Conservation (phyloP, 768 basidiomycete species). For the Boletus insuetus region DNA sequence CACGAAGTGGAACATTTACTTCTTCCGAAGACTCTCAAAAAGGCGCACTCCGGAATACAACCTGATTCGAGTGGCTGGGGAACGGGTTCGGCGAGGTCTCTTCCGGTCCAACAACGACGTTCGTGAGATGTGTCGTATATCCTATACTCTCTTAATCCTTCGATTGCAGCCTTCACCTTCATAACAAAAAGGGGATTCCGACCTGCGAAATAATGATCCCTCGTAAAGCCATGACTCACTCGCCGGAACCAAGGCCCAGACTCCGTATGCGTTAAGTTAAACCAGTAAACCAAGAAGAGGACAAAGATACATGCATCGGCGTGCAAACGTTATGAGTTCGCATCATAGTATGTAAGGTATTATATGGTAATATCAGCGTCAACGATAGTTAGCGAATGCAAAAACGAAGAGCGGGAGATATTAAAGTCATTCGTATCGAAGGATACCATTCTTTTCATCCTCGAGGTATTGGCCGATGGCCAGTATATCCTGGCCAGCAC, state of each 20-base stretch:
- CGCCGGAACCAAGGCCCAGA: background rate
- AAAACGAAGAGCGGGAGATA: background rate
- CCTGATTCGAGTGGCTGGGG: constrained; percentile 38
- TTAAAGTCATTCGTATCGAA: constrained; percentile 37
- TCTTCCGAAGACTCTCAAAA: constrained; percentile 27
- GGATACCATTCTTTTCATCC: constrained; percentile 73
- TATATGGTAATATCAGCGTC: constrained; percentile 12
- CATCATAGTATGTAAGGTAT: constrained; percentile 10
- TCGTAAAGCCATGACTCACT: background rate
- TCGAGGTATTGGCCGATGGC: constrained; percentile 87
- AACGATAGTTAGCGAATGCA: constrained; percentile 9
- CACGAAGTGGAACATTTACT: constrained; percentile 73
- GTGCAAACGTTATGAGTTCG: constrained; percentile 4
- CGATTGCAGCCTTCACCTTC: constrained; percentile 42
- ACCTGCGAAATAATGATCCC: constrained; percentile 34
- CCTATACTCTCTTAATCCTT: background rate
- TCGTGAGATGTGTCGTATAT: constrained; percentile 4
- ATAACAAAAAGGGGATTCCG: constrained; percentile 46
- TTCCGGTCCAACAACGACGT: constrained; percentile 28
- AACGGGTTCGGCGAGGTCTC: constrained; percentile 23
- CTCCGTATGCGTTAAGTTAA: constrained; percentile 16
- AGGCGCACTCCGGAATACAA: constrained; percentile 16
- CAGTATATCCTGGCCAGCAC: constrained; percentile 75
- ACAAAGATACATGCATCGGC: constrained; percentile 24
- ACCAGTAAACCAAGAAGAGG: constrained; percentile 9